phyloP scores from a whole-genome alignment of 2,329 filamentous ascomycete genomes.

The Alternaria arbusti region DNA sequence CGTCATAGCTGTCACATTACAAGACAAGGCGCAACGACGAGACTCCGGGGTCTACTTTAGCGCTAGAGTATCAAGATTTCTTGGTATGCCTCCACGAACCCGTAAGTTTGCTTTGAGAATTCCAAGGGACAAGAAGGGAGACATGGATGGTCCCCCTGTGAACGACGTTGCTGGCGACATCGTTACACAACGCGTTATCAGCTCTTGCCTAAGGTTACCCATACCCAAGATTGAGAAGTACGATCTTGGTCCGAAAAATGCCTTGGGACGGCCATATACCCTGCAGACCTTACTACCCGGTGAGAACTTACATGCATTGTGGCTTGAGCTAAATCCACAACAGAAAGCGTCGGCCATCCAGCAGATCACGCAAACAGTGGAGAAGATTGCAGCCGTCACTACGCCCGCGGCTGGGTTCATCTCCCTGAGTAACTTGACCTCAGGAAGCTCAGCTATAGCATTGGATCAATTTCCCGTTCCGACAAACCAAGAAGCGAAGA shows the following conservation, averaged over 20 bases:
- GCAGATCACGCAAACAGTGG: background rate
- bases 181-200: background rate
- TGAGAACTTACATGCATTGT: background rate
- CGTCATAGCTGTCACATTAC: background rate
- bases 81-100: background rate
- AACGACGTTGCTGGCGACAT: background rate
- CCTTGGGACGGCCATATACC: background rate
- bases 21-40: background rate
- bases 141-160: background rate
- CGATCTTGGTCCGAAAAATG: background rate
- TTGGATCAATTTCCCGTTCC: slow-evolving; percentile 1
- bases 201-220: background rate
- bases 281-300: slow-evolving; percentile 7
- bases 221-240: slow-evolving; percentile 1
- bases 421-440: background rate
- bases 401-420: slow-evolving; percentile 2
- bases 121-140: background rate
- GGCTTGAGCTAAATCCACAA: background rate
- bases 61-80: background rate
- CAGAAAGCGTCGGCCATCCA: slow-evolving; percentile 2
- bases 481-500: background rate
- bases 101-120: background rate
- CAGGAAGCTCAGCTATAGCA: background rate
- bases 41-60: background rate
- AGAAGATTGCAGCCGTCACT: slow-evolving; percentile 4